These are phyloP conservation scores for Urochloa ruziziensis DNA, from an alignment of 176 grass and related monocot genomes.

Conservation along the genomic window DNA sequence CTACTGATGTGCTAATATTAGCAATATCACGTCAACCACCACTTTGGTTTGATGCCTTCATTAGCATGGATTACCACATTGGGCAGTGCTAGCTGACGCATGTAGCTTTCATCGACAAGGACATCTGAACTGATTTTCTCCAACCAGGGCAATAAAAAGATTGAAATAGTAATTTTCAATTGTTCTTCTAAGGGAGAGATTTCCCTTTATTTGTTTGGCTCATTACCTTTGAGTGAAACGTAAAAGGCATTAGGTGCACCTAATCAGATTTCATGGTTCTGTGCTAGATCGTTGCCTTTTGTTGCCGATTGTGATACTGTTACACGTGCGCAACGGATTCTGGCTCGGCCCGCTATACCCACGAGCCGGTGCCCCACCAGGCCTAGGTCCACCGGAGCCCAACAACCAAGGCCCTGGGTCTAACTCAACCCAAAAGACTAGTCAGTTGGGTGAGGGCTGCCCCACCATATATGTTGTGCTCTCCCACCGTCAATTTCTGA, in stretches of 20 bases:
- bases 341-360: no score
- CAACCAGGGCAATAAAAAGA: background rate
- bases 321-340: no score
- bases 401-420: no score
- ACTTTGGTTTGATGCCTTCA: background rate
- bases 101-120: constrained; percentile 11
- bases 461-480: no score
- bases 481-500: no score
- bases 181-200: background rate
- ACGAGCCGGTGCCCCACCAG: no score
- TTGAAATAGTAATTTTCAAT: background rate
- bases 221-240: constrained; percentile 38
- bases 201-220: constrained; percentile 11
- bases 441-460: no score
- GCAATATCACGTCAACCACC: background rate
- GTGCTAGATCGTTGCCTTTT: constrained; percentile 6
- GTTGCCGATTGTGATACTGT: background rate
- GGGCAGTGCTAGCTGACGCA: background rate
- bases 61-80: background rate
- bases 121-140: constrained; percentile 20
- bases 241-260: constrained; percentile 46
- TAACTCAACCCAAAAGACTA: no score
- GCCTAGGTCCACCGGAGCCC: no score
- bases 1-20: background rate
- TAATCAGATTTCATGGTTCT: constrained; percentile 30